A percentile compares a stretch with the other conserved stretches of the same genome.
These are phyloP conservation scores for Lycium barbarum DNA, from an alignment of 257 asterid species.

Conservation along the genomic window DNA sequence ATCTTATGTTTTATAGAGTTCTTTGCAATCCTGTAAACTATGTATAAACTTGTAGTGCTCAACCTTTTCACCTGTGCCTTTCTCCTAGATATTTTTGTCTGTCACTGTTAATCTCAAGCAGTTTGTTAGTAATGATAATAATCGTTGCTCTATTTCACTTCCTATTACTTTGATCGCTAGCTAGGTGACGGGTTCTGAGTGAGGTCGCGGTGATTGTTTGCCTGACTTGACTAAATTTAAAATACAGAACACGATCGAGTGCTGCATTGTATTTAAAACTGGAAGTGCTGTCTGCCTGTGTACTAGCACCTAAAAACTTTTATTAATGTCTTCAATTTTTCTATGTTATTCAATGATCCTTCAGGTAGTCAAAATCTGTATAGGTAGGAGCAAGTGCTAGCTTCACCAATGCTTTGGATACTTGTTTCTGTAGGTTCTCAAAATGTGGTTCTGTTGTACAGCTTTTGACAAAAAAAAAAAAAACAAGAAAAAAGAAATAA, in stretches of 20 bases:
- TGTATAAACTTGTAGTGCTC: neutral
- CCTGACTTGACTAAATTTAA: neutral
- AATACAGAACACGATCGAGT: neutral
- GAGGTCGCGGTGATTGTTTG: neutral
- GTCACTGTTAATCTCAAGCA: neutral
- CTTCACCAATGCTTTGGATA: neutral
- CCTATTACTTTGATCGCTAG: neutral
- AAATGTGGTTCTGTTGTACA: neutral
- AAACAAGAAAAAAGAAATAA: neutral
- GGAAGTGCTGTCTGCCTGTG: neutral
- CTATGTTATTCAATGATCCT: neutral
- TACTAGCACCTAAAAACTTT: neutral
- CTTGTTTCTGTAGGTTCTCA: neutral
- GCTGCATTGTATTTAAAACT: neutral
- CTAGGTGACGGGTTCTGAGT: neutral
- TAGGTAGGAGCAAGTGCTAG: too few relatives aligned
- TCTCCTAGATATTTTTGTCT: neutral
- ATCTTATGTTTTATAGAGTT: constrained; percentile 6
- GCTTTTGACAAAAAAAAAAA: neutral
- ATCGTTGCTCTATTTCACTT: neutral
- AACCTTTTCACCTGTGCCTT: neutral
- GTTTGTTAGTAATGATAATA: neutral
- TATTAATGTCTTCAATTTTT: neutral
- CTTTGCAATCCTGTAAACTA: neutral
- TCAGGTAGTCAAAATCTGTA: neutral